phyloP scores from a whole-genome alignment of 768 basidiomycete species.

The Tylopilus intermedius region DNA sequence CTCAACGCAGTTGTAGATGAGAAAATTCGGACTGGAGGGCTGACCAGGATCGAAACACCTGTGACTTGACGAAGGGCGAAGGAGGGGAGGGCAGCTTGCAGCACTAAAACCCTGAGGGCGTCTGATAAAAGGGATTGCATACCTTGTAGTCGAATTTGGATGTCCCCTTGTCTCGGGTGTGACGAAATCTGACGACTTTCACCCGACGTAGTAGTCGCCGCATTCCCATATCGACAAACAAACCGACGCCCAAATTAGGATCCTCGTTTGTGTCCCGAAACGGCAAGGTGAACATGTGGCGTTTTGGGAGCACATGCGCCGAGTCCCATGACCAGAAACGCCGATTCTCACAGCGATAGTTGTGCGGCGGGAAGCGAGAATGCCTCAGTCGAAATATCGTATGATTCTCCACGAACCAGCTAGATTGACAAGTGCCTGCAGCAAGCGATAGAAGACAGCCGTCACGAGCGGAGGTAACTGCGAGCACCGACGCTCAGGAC shows the following conservation, averaged over 20 bases:
- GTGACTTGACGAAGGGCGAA: slow-evolving; percentile 2
- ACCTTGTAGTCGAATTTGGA: slow-evolving; percentile 27
- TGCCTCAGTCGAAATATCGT: neutral
- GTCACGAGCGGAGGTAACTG: neutral
- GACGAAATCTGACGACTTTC: slow-evolving; percentile 2
- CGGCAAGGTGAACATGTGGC: slow-evolving; percentile 10
- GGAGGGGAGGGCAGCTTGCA: neutral
- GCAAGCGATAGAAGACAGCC: neutral
- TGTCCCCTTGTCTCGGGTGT: slow-evolving; percentile 23
- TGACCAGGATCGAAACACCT: slow-evolving; percentile 6
- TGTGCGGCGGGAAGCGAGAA: slow-evolving; percentile 13
- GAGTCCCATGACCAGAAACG: slow-evolving; percentile 18
- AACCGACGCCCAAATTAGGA: slow-evolving; percentile 22
- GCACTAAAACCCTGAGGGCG: neutral
- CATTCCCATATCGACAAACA: slow-evolving; percentile 25
- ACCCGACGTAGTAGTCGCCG: slow-evolving; percentile 5
- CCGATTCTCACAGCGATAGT: slow-evolving; percentile 5
- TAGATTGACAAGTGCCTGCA: neutral
- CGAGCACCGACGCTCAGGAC: neutral
- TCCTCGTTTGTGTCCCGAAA: slow-evolving; percentile 20
- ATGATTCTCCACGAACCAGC: neutral
- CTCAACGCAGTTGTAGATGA: slow-evolving; percentile 26
- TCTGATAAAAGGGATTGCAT: slow-evolving; percentile 23
- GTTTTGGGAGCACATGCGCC: slow-evolving; percentile 11
- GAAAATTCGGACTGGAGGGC: slow-evolving; percentile 1